Evolutionary conservation across 2,329 filamentous ascomycete genomes (phyloP), one percentile per base, ranked within the genome.

Genomic region (Sporothrix protearum): DNA sequence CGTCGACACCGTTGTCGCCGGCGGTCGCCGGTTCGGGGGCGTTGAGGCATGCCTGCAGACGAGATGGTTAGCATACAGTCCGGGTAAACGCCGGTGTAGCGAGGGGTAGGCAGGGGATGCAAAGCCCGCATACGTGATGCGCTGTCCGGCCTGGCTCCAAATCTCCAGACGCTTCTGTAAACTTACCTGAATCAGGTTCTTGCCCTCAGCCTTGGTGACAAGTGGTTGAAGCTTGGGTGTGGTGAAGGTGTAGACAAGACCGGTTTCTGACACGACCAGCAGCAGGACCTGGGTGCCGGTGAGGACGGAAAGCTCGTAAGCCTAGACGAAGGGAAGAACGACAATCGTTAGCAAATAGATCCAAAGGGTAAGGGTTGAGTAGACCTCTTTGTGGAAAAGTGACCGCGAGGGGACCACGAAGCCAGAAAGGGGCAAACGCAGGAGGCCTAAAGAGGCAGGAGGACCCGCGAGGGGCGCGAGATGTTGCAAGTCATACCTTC

Each of bases 191-290:
- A 99, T 98, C 76, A 99, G 85, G 81, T 99, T 99, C 88, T 99
- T 99, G 84, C 96, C 96, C 83, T 98, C 96, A 22, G 96, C 92
- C 85, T 98, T 98, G 75, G 96, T 99, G 77, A 98, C 96, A 70
- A 99, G 89, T 74, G 96, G 96, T 84, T 98, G 96, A 71, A 99
- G 89, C 86, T 99, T 99, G 25, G 96, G 96, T 19, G 96, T 99
- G 74, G 95, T 98, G 82, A 98, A 98, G 73, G 95, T 98, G 83
- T 98, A 98, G 78, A 98, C 95, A 45, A 98, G 89, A 76, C 95
- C 95, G 30, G 95, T 98, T 85, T 98, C 95, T 59, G 95, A 98
- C 75, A 98, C 95, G 78, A 98, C 95, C 70, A 99, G 90, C 51
- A 99, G 88, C 42, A 99, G 87, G 67, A 99, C 96, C 86, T 99